Percentiles rank a stretch among this genome's conserved stretches.
Evolutionary conservation across 306 rosid genomes (phyloP).

Genomic region (Quercus robur): DNA sequence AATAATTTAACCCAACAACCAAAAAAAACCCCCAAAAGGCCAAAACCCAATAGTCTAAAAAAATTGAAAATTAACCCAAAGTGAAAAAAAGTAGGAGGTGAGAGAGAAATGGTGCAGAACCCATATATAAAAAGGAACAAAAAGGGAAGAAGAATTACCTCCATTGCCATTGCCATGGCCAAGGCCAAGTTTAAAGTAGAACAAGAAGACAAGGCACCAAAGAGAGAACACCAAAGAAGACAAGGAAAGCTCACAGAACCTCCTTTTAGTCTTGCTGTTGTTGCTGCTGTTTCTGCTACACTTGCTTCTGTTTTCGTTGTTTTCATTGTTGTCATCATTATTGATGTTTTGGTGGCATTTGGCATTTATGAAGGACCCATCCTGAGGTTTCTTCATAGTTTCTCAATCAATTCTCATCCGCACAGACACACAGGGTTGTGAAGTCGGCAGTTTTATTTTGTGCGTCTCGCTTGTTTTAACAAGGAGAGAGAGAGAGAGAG

Average conservation of each 20-base stretch:
- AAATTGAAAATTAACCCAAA: neutral
- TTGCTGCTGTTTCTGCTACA: neutral
- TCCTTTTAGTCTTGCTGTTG: slow-evolving; percentile 19
- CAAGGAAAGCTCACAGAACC: slow-evolving; percentile 59
- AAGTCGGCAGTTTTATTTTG: neutral
- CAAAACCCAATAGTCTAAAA: neutral
- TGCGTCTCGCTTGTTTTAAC: neutral
- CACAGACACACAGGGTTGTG: neutral
- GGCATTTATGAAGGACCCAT: slow-evolving; percentile 21
- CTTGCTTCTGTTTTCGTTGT: neutral
- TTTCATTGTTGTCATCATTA: no score
- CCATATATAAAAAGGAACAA: neutral
- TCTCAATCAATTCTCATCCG: slow-evolving; percentile 28
- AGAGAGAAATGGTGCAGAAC: neutral
- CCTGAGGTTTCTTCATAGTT: slow-evolving; percentile 45
- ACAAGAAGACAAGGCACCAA: slow-evolving; percentile 58
- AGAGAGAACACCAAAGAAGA: slow-evolving; percentile 66
- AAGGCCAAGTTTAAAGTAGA: slow-evolving; percentile 52
- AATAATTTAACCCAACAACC: no score
- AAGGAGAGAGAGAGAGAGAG: neutral
- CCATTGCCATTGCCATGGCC: slow-evolving; percentile 46
- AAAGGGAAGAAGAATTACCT: slow-evolving; percentile 29
- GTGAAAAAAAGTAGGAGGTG: neutral
- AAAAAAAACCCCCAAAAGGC: neutral
- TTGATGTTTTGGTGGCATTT: slow-evolving; percentile 17